phyloP scores from a whole-genome alignment of 2,329 filamentous ascomycete genomes.

The Fusarium albosuccineum region DNA sequence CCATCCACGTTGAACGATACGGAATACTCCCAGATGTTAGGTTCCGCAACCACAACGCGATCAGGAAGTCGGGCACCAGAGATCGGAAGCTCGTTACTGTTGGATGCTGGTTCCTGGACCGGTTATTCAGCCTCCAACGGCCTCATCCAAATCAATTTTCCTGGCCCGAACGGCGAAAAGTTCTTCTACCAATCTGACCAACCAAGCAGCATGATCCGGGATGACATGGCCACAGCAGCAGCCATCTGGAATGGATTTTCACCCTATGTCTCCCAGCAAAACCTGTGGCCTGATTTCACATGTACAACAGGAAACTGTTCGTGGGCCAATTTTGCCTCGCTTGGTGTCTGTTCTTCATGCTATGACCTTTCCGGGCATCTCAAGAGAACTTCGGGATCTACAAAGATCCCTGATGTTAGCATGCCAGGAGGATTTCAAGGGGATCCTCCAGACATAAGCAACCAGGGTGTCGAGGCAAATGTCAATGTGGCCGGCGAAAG shows the following conservation, averaged over 20 bases:
- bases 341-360: constrained; percentile 17
- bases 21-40: neutral
- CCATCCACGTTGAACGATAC: neutral
- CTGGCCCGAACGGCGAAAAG: neutral
- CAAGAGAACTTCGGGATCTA: neutral
- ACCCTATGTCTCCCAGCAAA: neutral
- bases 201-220: neutral
- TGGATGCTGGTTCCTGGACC: neutral
- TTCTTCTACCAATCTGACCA: neutral
- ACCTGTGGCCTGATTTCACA: constrained; percentile 3
- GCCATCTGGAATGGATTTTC: constrained; percentile 25
- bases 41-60: neutral
- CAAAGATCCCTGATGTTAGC: fast-evolving
- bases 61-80: neutral
- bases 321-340: constrained; percentile 9
- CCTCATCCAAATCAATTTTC: neutral
- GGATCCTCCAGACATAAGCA: neutral
- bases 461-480: neutral
- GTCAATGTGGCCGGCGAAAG: fast-evolving
- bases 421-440: fast-evolving
- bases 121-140: too few species aligned
- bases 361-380: neutral
- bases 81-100: neutral
- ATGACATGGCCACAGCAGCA: constrained; percentile 11
- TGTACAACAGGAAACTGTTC: constrained; percentile 30